Evolutionary conservation across 306 rosid genomes (phyloP), one percentile per base, ranked within the genome.

Genomic region (Pyrus bretschneideri): DNA sequence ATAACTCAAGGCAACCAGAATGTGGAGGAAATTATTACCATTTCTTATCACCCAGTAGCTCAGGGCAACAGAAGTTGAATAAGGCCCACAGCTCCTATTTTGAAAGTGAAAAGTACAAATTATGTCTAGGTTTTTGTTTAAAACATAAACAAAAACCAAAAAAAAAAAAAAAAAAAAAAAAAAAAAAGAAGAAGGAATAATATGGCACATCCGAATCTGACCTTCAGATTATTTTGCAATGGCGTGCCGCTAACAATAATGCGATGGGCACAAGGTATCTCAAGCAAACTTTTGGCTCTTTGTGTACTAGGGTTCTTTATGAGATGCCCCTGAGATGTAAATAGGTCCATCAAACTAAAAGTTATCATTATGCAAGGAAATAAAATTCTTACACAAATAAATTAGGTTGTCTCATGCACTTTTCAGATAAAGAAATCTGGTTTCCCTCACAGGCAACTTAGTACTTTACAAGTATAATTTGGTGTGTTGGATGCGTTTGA

Each of bases 241-340:
- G 97, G 98, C 4, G 96, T 94, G 67, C 98, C 98, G 55, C 97
- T 91, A 33, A 94, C 91, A 73, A 91, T 74, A 72, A 94, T 91
- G 76, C 98, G 91, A 84, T 87, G 91, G 31, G 89, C 87, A 81
- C 98, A 77, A 30, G 97, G 92, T 82, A 91, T 91, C 81, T 89
- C 95, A 9, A 90, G 97, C 88, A 94, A 87, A 86, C 97, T 91
- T 90, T 94, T 90, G 83, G 97, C 97, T 66, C 98, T 88, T 78
- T 94, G 98, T 27, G 98, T 94, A 84, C 89, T 91, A 51, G 98
- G 98, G 80, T 94, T 94, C 84, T 94, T 94, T 86, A 94, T 83
- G 70, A 94, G 94, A 81, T 94, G 98, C 21, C 98, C 98, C 98
- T 94, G 67, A 81, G 49, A 75, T 64, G 45, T 38, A 58, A 84